Evolutionary conservation across 108 stramenopile genomes (phyloP), one percentile per base, ranked within the genome.

Genomic region (Schizochytrium sp.): DNA sequence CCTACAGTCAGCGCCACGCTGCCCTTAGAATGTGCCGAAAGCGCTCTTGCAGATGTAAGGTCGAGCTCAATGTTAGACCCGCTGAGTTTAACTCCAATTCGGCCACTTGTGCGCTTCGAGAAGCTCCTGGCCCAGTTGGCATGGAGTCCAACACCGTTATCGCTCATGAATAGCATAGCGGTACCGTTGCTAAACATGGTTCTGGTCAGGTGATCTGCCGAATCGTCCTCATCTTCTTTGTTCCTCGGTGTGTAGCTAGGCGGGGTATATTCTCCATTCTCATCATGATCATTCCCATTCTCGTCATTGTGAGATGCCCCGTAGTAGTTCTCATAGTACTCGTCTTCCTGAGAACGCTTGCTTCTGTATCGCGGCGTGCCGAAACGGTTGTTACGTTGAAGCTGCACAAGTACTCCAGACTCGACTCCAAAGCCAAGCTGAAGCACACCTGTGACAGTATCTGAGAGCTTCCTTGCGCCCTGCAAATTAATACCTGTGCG

Each of bases 321-420:
- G 47, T 83, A 83, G 55, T 55, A 83, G 3, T 49, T 83, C 15
- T 55, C 50, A 42, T 19, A 83, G 28, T 83, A 83, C 76, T 83
- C 76, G 50, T 83, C 76, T 42, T 83, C 76, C 76, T 83, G 76
- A 47, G 49, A 47, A 15, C 76, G 76, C 76, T 83, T 83, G 17
- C 50, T 55, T n/a, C 53, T 17, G 13, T 13, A 49, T 53, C 53
- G 2, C 2, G 47, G 76, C 45, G 47, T 49, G 28, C 76, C 50
- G 40, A 83, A 83, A 47, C 76, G 8, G 2, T n/a, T 38, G 28
- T 47, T n/a, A 1, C 53, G 76, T 38, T 83, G 47, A 47, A 83
- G 76, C 76, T 83, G 76, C 76, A 83, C 76, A 0, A 83, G 50
- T 13, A 83, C 15, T 10, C 76, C 76, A 28, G 76, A 83, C 76